These are phyloP conservation scores for Sarocladium oryzae DNA, from an alignment of 2,329 filamentous ascomycete genomes.

Conservation along the genomic window DNA sequence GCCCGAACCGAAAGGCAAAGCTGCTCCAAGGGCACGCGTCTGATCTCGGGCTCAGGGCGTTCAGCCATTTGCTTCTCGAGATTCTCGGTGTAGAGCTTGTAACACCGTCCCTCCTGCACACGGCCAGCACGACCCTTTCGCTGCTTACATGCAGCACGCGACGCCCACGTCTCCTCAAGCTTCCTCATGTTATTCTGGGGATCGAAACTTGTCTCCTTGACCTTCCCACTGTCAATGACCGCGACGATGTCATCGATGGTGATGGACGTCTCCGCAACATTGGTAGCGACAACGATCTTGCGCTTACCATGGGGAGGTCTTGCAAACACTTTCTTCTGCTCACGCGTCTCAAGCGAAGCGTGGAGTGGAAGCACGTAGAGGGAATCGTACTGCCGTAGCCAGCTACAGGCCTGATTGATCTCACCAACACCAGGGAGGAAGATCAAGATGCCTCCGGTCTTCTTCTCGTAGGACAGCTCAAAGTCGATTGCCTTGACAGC, in stretches of 20 bases:
- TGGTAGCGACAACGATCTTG: conserved; percentile 91
- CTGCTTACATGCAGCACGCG: conserved; percentile 88
- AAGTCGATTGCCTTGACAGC: conserved; percentile 77
- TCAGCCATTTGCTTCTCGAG: conserved; percentile 83
- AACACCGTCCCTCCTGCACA: conserved; percentile 85
- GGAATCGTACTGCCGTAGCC: conserved; percentile 52
- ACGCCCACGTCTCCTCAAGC: conserved; percentile 92
- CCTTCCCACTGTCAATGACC: conserved; percentile 89
- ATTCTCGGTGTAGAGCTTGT: conserved; percentile 87
- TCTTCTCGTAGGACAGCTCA: conserved; percentile 58
- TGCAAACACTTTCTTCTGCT: conserved; percentile 83
- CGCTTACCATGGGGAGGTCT: conserved; percentile 70
- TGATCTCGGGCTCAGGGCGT: conserved; percentile 87
- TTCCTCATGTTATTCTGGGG: conserved; percentile 88
- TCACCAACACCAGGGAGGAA: conserved; percentile 90
- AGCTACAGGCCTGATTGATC: conserved; percentile 73
- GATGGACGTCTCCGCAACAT: conserved; percentile 96
- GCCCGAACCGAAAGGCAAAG: conserved; percentile 90
- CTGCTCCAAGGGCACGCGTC: conserved; percentile 87
- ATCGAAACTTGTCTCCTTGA: conserved; percentile 96
- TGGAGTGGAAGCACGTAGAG: conserved; percentile 83
- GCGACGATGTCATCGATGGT: conserved; percentile 97
- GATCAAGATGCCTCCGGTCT: conserved; percentile 79
- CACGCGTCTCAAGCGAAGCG: conserved; percentile 79
- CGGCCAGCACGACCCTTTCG: conserved; percentile 87